Evolutionary conservation across 2,329 filamentous ascomycete genomes (phyloP).

Genomic region (Boeremia lycopersici): DNA sequence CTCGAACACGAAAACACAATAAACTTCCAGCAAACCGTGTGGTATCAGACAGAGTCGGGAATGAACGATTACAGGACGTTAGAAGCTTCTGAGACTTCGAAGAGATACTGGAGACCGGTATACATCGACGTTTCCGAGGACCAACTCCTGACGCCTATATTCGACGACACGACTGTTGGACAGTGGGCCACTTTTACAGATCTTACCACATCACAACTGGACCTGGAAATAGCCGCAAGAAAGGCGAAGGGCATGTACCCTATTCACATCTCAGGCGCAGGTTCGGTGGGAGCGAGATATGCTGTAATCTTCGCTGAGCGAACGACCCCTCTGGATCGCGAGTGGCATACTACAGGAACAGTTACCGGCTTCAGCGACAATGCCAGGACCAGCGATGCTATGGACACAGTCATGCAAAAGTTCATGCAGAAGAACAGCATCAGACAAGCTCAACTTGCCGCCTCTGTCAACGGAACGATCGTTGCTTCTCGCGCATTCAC

Average conservation of each 20-base stretch:
- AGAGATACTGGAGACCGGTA: slow-evolving; percentile 29
- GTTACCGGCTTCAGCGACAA: slow-evolving; percentile 30
- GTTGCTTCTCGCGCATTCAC: slow-evolving; percentile 28
- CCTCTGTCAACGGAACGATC: slow-evolving; percentile 24
- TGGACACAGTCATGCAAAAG: slow-evolving; percentile 22
- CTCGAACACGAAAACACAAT: slow-evolving; percentile 24
- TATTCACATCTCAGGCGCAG: slow-evolving; percentile 23
- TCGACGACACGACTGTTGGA: slow-evolving; percentile 30
- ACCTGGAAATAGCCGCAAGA: slow-evolving; percentile 19
- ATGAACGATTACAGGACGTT: slow-evolving; percentile 13
- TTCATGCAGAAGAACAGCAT: slow-evolving; percentile 30
- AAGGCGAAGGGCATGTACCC: slow-evolving; percentile 17
- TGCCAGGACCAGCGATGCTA: slow-evolving; percentile 3
- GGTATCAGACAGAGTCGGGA: slow-evolving; percentile 15
- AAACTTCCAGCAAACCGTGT: slow-evolving; percentile 23
- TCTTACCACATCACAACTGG: slow-evolving; percentile 20
- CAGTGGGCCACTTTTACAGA: slow-evolving; percentile 22
- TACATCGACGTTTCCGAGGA: slow-evolving; percentile 26
- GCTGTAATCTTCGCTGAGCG: slow-evolving; percentile 29
- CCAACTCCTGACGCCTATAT: slow-evolving; percentile 21
- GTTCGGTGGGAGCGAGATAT: slow-evolving; percentile 14
- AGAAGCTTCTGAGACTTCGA: slow-evolving; percentile 20
- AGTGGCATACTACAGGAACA: slow-evolving; percentile 25
- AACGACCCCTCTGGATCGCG: slow-evolving; percentile 18
- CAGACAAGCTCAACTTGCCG: slow-evolving; percentile 31